Conservation (phyloP, 371 early-diverging fungal species). For the Chytridiales sp. region DNA sequence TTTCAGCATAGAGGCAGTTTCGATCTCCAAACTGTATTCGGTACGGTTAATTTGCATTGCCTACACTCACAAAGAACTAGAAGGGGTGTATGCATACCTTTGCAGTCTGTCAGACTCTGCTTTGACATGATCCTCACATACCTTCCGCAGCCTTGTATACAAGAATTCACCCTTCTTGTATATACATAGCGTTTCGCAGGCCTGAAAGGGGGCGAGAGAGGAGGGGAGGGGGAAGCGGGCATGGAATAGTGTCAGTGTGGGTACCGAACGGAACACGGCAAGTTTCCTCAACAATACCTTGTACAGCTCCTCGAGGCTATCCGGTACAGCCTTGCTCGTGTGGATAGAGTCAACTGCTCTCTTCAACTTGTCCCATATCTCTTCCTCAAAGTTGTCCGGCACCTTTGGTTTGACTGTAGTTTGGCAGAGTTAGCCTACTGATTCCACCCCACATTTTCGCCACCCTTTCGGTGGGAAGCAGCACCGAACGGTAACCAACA, state of each 20-base stretch:
- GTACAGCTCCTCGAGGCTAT: slow-evolving; percentile 83
- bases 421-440: background rate
- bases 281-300: slow-evolving; percentile 49
- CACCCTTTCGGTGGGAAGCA: background rate
- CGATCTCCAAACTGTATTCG: slow-evolving; percentile 4
- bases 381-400: slow-evolving; percentile 66
- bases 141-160: slow-evolving; percentile 60
- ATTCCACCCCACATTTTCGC: background rate
- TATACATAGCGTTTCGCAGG: slow-evolving; percentile 77
- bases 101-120: too few relatives aligned
- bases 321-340: slow-evolving; percentile 53
- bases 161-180: slow-evolving; percentile 67
- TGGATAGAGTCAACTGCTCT: slow-evolving; percentile 76
- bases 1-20: background rate
- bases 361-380: slow-evolving; percentile 66
- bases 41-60: background rate
- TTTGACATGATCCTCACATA: slow-evolving; percentile 44
- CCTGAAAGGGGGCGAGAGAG: too few relatives aligned
- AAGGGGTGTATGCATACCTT: too few relatives aligned
- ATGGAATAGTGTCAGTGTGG: too few relatives aligned
- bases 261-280: background rate
- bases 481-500: background rate
- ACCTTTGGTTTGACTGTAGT: slow-evolving; percentile 59
- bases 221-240: too few relatives aligned
- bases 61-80: too few relatives aligned